A percentile compares a stretch with the other conserved stretches of the same genome.
Evolutionary conservation across 306 rosid genomes (phyloP).

Genomic region (Prunus padus): DNA sequence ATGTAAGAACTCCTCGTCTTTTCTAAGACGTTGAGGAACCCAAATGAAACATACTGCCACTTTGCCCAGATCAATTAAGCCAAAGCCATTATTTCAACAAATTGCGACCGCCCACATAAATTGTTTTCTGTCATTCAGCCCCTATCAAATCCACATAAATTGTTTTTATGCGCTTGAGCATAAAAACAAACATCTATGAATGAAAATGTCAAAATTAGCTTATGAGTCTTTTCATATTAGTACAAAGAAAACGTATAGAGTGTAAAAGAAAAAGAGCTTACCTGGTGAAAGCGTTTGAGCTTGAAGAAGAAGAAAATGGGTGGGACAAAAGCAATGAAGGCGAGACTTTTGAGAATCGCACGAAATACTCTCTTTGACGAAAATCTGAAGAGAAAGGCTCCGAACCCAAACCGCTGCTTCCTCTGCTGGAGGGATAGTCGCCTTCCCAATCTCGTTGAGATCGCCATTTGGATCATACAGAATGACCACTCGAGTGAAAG

Average conservation of each 20-base stretch:
- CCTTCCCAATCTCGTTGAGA: slow-evolving; percentile 32
- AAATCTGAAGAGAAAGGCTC: slow-evolving; percentile 21
- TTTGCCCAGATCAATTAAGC: neutral
- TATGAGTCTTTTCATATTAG: neutral
- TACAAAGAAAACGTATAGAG: neutral
- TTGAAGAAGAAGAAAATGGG: slow-evolving; percentile 74
- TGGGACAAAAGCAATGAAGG: slow-evolving; percentile 55
- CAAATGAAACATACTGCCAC: neutral
- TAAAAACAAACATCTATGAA: neutral
- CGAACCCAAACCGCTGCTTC: neutral
- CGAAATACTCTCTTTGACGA: slow-evolving; percentile 43
- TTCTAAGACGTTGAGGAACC: neutral
- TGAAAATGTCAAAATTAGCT: neutral
- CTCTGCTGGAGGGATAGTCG: slow-evolving; percentile 19
- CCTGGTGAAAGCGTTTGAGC: slow-evolving; percentile 55
- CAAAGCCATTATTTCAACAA: too few species aligned
- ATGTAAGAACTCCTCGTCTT: neutral
- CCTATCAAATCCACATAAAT: neutral
- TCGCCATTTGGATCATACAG: slow-evolving; percentile 1
- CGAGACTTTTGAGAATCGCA: slow-evolving; percentile 41
- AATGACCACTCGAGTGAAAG: neutral
- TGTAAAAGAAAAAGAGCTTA: neutral
- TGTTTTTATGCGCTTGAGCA: too few species aligned
- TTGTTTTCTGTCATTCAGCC: too few species aligned
- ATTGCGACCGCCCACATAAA: too few species aligned